Evolutionary conservation across 2,329 filamentous ascomycete species (phyloP).

Genomic region (Penicillium sp.): DNA sequence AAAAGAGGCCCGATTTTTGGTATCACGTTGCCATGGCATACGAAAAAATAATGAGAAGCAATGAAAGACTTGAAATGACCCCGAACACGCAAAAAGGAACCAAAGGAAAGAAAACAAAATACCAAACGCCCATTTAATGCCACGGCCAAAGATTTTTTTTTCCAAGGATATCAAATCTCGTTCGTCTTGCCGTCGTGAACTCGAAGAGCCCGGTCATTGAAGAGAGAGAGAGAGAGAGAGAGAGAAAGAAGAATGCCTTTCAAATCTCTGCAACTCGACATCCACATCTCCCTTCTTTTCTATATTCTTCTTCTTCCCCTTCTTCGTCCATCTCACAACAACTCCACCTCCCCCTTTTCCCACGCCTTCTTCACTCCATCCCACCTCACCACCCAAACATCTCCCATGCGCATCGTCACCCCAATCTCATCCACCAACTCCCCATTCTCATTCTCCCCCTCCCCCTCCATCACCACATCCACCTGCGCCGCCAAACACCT

Average conservation of each 20-base stretch:
- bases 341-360: slow-evolving; percentile 39
- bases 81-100: too few species aligned
- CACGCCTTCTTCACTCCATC: slow-evolving; percentile 61
- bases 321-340: slow-evolving; percentile 27
- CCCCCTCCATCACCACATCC: slow-evolving; percentile 33
- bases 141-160: too few species aligned
- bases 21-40: too few species aligned
- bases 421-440: slow-evolving; percentile 24
- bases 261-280: neutral
- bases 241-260: neutral
- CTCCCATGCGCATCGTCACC: slow-evolving; percentile 47
- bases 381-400: slow-evolving; percentile 65
- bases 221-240: too few species aligned
- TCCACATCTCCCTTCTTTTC: neutral
- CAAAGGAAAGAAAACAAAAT: too few species aligned
- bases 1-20: too few species aligned
- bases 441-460: slow-evolving; percentile 16
- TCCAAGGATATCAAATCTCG: too few species aligned
- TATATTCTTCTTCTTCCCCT: neutral
- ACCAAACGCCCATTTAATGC: too few species aligned
- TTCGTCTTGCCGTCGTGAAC: too few species aligned
- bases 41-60: too few species aligned
- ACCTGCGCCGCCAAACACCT: slow-evolving; percentile 50
- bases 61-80: too few species aligned
- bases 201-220: too few species aligned